Conservation (phyloP, 208 protist species). For the Trypanosoma boissoni region DNA sequence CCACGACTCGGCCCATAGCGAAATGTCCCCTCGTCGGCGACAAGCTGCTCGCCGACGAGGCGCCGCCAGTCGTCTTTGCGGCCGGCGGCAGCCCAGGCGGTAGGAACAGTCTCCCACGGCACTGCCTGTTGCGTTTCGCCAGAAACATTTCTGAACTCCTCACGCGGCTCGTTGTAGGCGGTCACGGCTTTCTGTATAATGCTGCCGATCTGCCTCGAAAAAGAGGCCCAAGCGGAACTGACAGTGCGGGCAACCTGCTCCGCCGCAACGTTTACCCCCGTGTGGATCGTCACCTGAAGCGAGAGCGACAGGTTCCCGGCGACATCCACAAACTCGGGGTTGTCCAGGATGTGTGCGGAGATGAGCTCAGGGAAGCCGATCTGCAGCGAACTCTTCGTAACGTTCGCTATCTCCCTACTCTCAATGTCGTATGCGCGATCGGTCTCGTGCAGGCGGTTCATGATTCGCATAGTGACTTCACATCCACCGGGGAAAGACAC, state of each 20-base stretch:
- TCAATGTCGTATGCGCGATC: constrained; percentile 21
- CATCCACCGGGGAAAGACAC: constrained; percentile 45
- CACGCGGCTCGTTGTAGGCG: constrained; percentile 44
- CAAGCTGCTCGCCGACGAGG: constrained; percentile 42
- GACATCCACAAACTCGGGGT: constrained; percentile 34
- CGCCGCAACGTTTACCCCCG: constrained; percentile 54
- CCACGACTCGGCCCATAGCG: constrained; percentile 50
- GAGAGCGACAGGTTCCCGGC: constrained; percentile 25
- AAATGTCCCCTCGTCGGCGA: constrained; percentile 57
- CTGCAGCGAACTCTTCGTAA: constrained; percentile 32
- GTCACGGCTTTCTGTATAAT: constrained; percentile 42
- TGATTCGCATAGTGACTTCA: constrained; percentile 41
- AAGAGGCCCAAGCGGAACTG: constrained; percentile 51
- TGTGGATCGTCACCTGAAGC: constrained; percentile 55
- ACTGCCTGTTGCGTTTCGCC: constrained; percentile 9
- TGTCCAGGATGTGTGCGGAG: constrained; percentile 25
- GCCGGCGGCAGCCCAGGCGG: constrained; percentile 38
- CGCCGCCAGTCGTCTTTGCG: constrained; percentile 51
- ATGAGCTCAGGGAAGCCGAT: constrained; percentile 57
- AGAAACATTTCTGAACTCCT: too few relatives aligned
- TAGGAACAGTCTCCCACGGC: constrained; percentile 63
- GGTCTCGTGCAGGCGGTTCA: constrained; percentile 22
- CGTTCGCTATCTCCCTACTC: constrained; percentile 22
- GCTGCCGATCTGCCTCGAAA: constrained; percentile 49
- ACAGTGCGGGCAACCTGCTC: constrained; percentile 55